Evolutionary conservation across 225 moss, liverwort and hornwort genomes (phyloP).

Genomic region (Sphagnum contortum): DNA sequence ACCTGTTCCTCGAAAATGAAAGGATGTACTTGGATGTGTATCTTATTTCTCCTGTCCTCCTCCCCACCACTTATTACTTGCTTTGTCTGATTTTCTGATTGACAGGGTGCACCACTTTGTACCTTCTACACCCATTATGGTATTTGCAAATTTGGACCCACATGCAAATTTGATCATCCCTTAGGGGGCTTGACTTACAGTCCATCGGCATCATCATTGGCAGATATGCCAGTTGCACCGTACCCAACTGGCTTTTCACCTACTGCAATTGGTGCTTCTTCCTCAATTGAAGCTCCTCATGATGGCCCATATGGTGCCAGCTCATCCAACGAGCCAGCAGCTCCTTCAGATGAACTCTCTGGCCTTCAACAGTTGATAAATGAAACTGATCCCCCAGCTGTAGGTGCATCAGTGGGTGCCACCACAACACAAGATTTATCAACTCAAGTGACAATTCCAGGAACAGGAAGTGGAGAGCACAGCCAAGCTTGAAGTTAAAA

Average conservation of each 20-base stretch:
- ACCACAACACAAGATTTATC: conserved; percentile 28
- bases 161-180: conserved; percentile 99
- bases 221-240: conserved; percentile 93
- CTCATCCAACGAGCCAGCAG: conserved; percentile 42
- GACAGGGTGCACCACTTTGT: conserved; percentile 88
- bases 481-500: conserved; percentile 70
- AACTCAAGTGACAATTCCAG: conserved; percentile 43
- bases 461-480: conserved; percentile 17
- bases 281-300: conserved; percentile 49
- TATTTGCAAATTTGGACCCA: conserved; percentile 98
- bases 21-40: too few species aligned
- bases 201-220: conserved; percentile 87
- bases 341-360: conserved; percentile 53
- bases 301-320: conserved; percentile 28
- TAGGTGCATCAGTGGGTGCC: conserved; percentile 31
- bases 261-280: conserved; percentile 59
- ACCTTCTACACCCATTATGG: conserved; percentile 93
- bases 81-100: neutral
- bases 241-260: conserved; percentile 67
- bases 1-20: too few species aligned
- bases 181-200: conserved; percentile 73
- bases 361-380: conserved; percentile 51
- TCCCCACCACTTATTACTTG: neutral
- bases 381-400: conserved; percentile 43
- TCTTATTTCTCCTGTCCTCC: too few species aligned